Percentiles rank a stretch among this genome's conserved stretches.
Evolutionary conservation across 2,329 filamentous ascomycete species (phyloP).

Genomic region (Decorospora gaudefroyi): DNA sequence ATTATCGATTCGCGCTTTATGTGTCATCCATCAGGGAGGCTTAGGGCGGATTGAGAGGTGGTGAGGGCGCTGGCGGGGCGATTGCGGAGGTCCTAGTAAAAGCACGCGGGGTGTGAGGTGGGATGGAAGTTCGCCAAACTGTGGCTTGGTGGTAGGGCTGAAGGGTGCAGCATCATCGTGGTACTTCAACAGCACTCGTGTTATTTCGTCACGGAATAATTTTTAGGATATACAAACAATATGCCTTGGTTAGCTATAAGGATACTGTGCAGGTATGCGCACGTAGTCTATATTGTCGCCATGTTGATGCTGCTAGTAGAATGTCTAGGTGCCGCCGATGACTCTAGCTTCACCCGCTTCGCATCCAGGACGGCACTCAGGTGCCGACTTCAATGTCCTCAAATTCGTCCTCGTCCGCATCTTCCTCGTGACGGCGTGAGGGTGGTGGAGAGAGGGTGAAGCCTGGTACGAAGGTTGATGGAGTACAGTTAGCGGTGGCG

Average conservation of each 20-base stretch:
- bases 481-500: slow-evolving; percentile 21
- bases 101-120: slow-evolving; percentile 38
- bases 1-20: slow-evolving; percentile 35
- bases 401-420: slow-evolving; percentile 12
- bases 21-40: slow-evolving; percentile 29
- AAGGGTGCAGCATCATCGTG: not conserved
- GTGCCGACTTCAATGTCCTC: slow-evolving; percentile 45
- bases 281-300: too few species aligned
- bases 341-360: slow-evolving; percentile 67
- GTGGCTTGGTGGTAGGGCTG: slow-evolving; percentile 12
- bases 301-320: slow-evolving; percentile 46
- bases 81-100: slow-evolving; percentile 31
- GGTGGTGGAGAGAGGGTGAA: slow-evolving; percentile 15
- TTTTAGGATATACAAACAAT: too few species aligned
- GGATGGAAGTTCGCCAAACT: slow-evolving; percentile 36
- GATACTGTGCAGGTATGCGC: too few species aligned
- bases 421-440: slow-evolving; percentile 15
- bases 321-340: slow-evolving; percentile 45
- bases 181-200: not conserved
- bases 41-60: slow-evolving; percentile 2
- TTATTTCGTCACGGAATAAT: too few species aligned
- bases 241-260: too few species aligned
- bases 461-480: too few species aligned
- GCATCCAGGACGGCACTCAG: slow-evolving; percentile 47
- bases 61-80: slow-evolving; percentile 19